A percentile compares a stretch with the other conserved stretches of the same genome.
Conservation (phyloP, 805 yeast genomes). For the Starmerella stellata region DNA sequence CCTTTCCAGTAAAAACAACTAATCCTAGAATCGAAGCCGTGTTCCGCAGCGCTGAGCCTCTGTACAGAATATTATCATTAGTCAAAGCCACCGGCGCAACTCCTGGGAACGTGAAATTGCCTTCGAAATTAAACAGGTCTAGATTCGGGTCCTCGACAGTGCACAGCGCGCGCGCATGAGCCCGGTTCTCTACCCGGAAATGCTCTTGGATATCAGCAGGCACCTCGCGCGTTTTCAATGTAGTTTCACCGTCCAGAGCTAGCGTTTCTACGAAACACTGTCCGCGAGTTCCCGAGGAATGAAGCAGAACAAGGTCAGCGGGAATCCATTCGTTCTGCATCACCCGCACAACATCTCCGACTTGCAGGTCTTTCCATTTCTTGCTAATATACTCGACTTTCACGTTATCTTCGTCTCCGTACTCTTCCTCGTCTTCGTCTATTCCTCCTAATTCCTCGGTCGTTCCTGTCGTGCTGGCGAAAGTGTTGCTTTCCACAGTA, state of each 20-base stretch:
- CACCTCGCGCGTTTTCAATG: slow-evolving; percentile 57
- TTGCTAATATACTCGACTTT: slow-evolving; percentile 22
- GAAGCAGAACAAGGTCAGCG: slow-evolving; percentile 63
- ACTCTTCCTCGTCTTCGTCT: no score
- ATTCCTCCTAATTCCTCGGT: slow-evolving; percentile 8
- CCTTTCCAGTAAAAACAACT: slow-evolving; percentile 88
- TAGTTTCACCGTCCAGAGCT: slow-evolving; percentile 97
- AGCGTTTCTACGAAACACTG: slow-evolving; percentile 76
- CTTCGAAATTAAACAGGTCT: slow-evolving; percentile 84
- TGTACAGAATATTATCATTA: slow-evolving; percentile 64
- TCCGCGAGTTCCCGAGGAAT: slow-evolving; percentile 41
- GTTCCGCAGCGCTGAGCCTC: slow-evolving; percentile 81
- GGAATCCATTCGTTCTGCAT: slow-evolving; percentile 83
- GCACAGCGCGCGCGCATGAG: slow-evolving; percentile 23
- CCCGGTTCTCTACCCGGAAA: slow-evolving; percentile 28
- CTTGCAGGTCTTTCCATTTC: slow-evolving; percentile 61
- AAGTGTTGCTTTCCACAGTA: no score
- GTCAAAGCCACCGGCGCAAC: slow-evolving; percentile 39
- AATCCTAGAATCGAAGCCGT: slow-evolving; percentile 58
- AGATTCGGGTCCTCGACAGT: slow-evolving; percentile 80
- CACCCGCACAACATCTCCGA: slow-evolving; percentile 70
- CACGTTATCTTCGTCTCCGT: no score
- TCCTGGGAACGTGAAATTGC: slow-evolving; percentile 28
- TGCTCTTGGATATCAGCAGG: slow-evolving; percentile 40
- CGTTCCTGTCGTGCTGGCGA: no score